Evolutionary conservation across 768 basidiomycete genomes (phyloP).

Genomic region (Suillus variegatus): DNA sequence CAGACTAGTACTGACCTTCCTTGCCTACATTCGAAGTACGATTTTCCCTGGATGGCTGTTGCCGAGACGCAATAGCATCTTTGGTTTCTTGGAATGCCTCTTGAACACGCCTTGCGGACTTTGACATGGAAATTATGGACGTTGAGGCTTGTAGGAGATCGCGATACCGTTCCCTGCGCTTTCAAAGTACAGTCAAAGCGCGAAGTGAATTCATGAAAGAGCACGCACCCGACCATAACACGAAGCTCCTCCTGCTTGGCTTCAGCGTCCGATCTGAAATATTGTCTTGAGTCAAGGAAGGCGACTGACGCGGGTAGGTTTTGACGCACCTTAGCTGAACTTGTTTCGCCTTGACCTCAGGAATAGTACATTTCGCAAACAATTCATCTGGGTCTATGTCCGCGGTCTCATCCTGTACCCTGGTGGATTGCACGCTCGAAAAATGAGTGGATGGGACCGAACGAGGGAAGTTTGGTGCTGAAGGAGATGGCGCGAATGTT

Average conservation of each 20-base stretch:
- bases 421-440: conserved; percentile 13
- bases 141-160: conserved; percentile 85
- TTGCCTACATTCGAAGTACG: conserved; percentile 36
- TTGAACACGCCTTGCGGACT: conserved; percentile 65
- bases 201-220: conserved; percentile 1
- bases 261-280: conserved; percentile 71
- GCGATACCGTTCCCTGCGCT: conserved; percentile 85
- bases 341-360: conserved; percentile 69
- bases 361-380: conserved; percentile 68
- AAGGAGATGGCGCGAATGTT: conserved; percentile 11
- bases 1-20: conserved; percentile 40
- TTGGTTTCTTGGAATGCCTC: conserved; percentile 65
- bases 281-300: conserved; percentile 8
- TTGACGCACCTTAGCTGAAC: conserved; percentile 61
- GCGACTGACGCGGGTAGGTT: conserved; percentile 5
- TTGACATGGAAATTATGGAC: conserved; percentile 76
- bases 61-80: conserved; percentile 49
- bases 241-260: conserved; percentile 86
- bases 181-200: conserved; percentile 46
- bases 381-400: conserved; percentile 69
- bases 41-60: conserved; percentile 45
- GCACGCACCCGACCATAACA: conserved; percentile 88
- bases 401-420: conserved; percentile 19
- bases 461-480: conserved; percentile 11
- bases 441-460: conserved; percentile 15